Evolutionary conservation across 306 rosid species (phyloP).

Genomic region (Trifolium pratense): DNA sequence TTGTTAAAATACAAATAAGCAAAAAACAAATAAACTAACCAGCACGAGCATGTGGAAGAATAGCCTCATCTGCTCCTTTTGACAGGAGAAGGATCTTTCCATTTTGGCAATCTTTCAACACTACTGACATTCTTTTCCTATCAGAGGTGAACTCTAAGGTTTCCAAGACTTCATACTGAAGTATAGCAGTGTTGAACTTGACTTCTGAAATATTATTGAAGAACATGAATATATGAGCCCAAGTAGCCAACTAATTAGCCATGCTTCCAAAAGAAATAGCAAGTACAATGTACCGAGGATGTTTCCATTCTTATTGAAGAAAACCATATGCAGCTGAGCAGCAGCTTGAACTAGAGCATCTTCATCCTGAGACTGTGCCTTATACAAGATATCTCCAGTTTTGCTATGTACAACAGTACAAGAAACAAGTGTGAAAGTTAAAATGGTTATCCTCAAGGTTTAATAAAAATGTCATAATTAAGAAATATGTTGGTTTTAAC

Average conservation of each 20-base stretch:
- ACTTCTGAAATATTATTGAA: constrained; percentile 67
- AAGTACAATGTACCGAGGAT: constrained; percentile 62
- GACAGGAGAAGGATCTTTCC: constrained; percentile 86
- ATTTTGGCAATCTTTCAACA: constrained; percentile 82
- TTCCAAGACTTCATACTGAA: constrained; percentile 85
- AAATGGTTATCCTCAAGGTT: constrained; percentile 1
- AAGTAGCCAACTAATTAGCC: constrained; percentile 38
- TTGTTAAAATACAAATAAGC: constrained; percentile 28
- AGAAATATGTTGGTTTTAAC: constrained; percentile 9
- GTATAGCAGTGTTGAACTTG: constrained; percentile 70
- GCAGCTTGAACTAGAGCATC: constrained; percentile 98
- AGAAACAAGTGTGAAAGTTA: constrained; percentile 34
- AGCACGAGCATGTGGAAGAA: constrained; percentile 75
- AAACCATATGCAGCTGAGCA: constrained; percentile 83
- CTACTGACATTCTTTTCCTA: constrained; percentile 96
- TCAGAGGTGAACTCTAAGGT: constrained; percentile 95
- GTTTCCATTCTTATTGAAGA: constrained; percentile 70
- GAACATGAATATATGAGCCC: constrained; percentile 37
- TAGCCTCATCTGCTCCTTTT: constrained; percentile 98
- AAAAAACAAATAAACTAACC: constrained; percentile 54
- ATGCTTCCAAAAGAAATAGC: constrained; percentile 37
- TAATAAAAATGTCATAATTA: constrained; percentile 28
- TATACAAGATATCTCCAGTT: constrained; percentile 82
- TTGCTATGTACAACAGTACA: constrained; percentile 61
- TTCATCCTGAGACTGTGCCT: constrained; percentile 99